These are phyloP conservation scores for Fusarium continuum DNA, from an alignment of 2,329 filamentous ascomycete genomes.

Conservation along the genomic window DNA sequence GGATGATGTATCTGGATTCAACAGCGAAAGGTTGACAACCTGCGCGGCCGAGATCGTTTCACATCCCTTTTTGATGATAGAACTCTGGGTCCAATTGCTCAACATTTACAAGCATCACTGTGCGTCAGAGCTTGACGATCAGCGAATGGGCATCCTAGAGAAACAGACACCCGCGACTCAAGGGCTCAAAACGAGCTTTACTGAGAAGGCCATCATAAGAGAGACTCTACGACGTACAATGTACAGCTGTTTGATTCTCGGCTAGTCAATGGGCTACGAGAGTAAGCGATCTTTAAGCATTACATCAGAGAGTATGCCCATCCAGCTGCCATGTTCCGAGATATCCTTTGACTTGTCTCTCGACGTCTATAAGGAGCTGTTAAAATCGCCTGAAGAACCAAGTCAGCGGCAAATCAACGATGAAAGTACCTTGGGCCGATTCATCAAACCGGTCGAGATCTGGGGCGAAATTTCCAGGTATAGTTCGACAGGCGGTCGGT, in stretches of 20 bases:
- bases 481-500: constrained; percentile 62
- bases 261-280: constrained; percentile 73
- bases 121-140: constrained; percentile 59
- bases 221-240: constrained; percentile 71
- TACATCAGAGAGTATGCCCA: constrained; percentile 52
- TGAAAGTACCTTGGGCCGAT: constrained; percentile 61
- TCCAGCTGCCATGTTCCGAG: constrained; percentile 14
- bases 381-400: constrained; percentile 42
- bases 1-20: neutral
- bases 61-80: constrained; percentile 67
- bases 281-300: constrained; percentile 69
- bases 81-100: constrained; percentile 75
- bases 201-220: constrained; percentile 2
- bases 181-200: neutral
- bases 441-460: constrained; percentile 66
- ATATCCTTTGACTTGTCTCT: constrained; percentile 68
- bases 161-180: neutral
- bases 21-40: constrained; percentile 7
- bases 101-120: constrained; percentile 77
- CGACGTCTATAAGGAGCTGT: constrained; percentile 63
- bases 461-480: constrained; percentile 68
- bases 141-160: neutral
- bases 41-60: constrained; percentile 69
- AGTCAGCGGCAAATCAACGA: constrained; percentile 45
- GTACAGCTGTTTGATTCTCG: constrained; percentile 78